Conservation (phyloP, 2,329 filamentous ascomycete genomes). For the Penicillium frequentans region DNA sequence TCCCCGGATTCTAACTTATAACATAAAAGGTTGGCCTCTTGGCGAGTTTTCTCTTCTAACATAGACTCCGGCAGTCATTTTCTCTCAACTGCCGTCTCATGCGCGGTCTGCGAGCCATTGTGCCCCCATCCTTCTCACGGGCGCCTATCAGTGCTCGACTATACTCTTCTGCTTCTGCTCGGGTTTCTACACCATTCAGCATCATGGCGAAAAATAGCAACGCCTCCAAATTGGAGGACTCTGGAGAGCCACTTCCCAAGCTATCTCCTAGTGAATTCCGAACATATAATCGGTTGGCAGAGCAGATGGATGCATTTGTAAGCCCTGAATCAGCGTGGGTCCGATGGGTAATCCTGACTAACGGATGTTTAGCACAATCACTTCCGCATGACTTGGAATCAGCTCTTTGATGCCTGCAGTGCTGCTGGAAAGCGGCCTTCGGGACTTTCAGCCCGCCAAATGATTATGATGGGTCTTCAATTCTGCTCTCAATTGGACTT, state of each 20-base stretch:
- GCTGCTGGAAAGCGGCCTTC: slow-evolving; percentile 56
- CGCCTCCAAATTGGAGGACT: not conserved
- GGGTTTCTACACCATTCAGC: not conserved
- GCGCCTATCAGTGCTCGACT: slow-evolving; percentile 3
- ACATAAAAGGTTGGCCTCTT: not conserved
- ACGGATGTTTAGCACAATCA: slow-evolving; percentile 62
- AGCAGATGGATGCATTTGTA: slow-evolving; percentile 73
- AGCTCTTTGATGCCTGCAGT: slow-evolving; percentile 66
- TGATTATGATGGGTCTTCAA: slow-evolving; percentile 66
- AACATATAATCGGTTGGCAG: slow-evolving; percentile 70
- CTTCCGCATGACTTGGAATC: slow-evolving; percentile 73
- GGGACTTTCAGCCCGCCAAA: slow-evolving; percentile 66
- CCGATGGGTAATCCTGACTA: slow-evolving; percentile 6
- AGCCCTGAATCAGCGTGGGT: slow-evolving; percentile 24
- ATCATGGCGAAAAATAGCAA: slow-evolving; percentile 8
- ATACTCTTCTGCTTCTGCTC: not conserved
- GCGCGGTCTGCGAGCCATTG: slow-evolving; percentile 6
- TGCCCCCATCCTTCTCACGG: slow-evolving; percentile 7
- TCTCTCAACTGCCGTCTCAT: slow-evolving; percentile 19
- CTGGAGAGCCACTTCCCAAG: slow-evolving; percentile 52
- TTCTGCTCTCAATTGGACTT: slow-evolving; percentile 70
- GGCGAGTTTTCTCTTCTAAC: not conserved
- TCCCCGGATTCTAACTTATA: not conserved
- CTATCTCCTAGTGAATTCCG: slow-evolving; percentile 67
- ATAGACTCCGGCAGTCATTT: slow-evolving; percentile 12